Base-by-base conservation (phyloP, 2,329 filamentous ascomycete genomes). In the Sporothrix pseudoabietina region DNA sequence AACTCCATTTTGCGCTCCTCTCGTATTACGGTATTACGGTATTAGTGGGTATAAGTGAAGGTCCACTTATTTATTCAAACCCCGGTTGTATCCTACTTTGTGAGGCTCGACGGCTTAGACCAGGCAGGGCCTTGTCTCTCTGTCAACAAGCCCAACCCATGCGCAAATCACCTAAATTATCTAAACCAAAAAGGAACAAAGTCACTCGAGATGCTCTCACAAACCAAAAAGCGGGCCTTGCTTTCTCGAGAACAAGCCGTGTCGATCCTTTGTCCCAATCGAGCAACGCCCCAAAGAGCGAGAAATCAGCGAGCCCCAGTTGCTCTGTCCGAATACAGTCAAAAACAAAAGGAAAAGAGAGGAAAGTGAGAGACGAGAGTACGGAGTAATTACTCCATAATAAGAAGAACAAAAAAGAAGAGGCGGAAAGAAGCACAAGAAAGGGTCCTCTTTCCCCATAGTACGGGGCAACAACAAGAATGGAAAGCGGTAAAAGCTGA, bases 141-240 rank as follows among this genome's bases (percentile, higher is more conserved):
- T 66, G 39, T 26, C 61, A 66, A 47, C 61, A 26, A 66, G 61
- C 59, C 59, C 59, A 63, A 66, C 39, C 61, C 61, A 66, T 47
- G 61, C 61, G 61, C 61, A 66, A 47, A 66, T 66, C 61, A 66
- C 39, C 57, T 30, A 47, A 41, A 63, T 32, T 10, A 35, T 12
- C 3, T 35, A 16, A 10, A 63, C 52, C 52, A 63, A 63, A 63
- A 26, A 59, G 55, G 55, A 55, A 57, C 9, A 7, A 9, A 19
- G 5, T 2, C 44, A 4, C 44, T 49, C 14, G 44, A 49, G 44
- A 14, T 14, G 1, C 44, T 19, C 44, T 16, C 12, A 49, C 44
- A 35, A 8, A 55, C 8, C 4, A n/a, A 26, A 26, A 41, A 44
- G 39, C 16, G 19, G 3, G 41, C 59, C 44, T 44, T 22, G 35